These are phyloP conservation scores for Eucalyptus paniculata DNA, from an alignment of 345 rosid species.

Conservation along the genomic window DNA sequence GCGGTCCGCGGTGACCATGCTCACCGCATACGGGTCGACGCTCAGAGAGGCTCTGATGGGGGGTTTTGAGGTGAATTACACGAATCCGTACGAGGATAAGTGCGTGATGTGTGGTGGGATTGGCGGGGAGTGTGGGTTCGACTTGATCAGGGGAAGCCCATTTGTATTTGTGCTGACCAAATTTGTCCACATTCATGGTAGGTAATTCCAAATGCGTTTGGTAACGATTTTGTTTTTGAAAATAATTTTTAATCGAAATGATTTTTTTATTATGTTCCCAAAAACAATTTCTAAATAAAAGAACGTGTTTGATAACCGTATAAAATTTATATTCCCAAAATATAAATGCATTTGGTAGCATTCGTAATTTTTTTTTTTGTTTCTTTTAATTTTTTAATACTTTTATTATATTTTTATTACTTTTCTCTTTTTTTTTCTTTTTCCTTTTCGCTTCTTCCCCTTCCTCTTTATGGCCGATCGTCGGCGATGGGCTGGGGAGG, in stretches of 20 bases:
- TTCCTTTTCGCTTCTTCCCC: too few relatives aligned
- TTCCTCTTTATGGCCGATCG: accelerated
- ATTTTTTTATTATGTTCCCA: accelerated
- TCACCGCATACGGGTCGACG: background rate
- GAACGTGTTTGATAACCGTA: accelerated
- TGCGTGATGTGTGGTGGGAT: slow-evolving; percentile 1
- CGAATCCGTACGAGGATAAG: background rate
- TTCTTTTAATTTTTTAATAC: too few relatives aligned
- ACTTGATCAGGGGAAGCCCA: background rate
- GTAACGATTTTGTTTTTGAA: accelerated
- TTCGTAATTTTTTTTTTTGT: too few relatives aligned
- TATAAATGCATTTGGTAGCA: accelerated
- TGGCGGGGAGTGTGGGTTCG: slow-evolving; percentile 19
- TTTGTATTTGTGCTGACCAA: slow-evolving; percentile 14
- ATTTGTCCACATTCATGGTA: background rate
- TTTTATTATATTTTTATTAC: too few relatives aligned
- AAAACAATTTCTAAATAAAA: accelerated
- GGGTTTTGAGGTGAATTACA: slow-evolving; percentile 14
- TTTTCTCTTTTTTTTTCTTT: too few relatives aligned
- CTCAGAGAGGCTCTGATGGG: background rate
- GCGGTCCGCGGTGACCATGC: background rate
- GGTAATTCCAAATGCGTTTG: accelerated
- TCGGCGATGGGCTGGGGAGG: accelerated
- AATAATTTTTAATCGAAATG: too few relatives aligned
- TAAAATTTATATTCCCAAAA: accelerated